phyloP scores from a whole-genome alignment of 2,329 filamentous ascomycete species.

The Fusarium mundagurra region DNA sequence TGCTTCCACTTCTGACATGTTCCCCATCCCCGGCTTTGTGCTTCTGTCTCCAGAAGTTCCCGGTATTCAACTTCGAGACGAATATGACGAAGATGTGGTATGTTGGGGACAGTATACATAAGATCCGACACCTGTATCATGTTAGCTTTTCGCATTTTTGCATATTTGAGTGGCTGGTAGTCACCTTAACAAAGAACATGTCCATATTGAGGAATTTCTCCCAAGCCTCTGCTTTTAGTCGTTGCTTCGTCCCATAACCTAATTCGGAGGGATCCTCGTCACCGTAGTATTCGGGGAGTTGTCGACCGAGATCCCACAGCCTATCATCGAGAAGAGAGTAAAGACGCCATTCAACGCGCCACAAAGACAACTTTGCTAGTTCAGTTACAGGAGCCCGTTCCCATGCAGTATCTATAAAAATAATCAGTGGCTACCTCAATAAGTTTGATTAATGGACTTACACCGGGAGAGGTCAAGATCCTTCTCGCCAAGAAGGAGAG shows the following conservation, averaged over 20 bases:
- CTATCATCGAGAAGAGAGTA: conserved; percentile 64
- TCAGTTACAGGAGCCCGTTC: conserved; percentile 62
- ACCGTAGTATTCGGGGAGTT: conserved; percentile 63
- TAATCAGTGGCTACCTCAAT: conserved; percentile 1
- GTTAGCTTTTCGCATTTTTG: conserved; percentile 11
- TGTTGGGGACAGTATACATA: conserved; percentile 65
- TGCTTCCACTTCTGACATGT: conserved; percentile 65
- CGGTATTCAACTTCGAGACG: conserved; percentile 67
- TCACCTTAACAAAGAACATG: conserved; percentile 76
- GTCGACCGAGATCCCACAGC: conserved; percentile 62
- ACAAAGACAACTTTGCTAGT: conserved; percentile 67
- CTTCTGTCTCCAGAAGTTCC: conserved; percentile 65
- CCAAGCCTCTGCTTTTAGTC: conserved; percentile 60
- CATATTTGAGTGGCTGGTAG: conserved; percentile 50
- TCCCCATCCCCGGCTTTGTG: conserved; percentile 54
- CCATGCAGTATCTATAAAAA: conserved; percentile 66
- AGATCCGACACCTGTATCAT: conserved; percentile 66
- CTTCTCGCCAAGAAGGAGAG: conserved; percentile 71
- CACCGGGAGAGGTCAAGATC: conserved; percentile 69
- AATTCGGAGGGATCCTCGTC: conserved; percentile 56
- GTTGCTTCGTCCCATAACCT: conserved; percentile 55
- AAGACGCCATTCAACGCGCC: conserved; percentile 65
- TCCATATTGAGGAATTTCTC: conserved; percentile 66
- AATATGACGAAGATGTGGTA: conserved; percentile 67
- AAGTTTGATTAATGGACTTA: conserved; percentile 52